phyloP scores from a whole-genome alignment of 108 stramenopile genomes.

The Skeletonema menzelii region DNA sequence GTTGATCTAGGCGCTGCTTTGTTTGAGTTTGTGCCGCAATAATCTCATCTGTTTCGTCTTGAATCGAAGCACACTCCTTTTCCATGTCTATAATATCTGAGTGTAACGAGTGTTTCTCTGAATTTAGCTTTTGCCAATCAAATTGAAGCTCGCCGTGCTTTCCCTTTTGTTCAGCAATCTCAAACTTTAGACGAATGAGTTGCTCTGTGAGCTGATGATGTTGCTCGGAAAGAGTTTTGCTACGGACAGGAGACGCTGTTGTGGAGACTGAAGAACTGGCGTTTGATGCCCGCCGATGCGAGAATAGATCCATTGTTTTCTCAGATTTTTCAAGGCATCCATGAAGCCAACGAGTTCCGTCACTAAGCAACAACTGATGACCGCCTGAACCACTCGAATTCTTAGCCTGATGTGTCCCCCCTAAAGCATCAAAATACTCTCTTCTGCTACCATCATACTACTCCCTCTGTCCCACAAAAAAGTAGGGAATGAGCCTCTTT shows the following conservation, averaged over 20 bases:
- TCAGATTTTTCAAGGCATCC: neutral
- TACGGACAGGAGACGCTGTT: neutral
- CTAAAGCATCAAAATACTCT: too few relatives aligned
- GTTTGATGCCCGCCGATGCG: neutral
- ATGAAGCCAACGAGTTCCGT: neutral
- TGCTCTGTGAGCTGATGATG: constrained; percentile 20
- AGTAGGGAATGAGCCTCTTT: too few relatives aligned
- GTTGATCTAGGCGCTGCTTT: constrained; percentile 1
- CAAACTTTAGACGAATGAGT: constrained; percentile 14
- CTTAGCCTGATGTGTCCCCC: too few relatives aligned
- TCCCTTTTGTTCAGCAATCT: constrained; percentile 19
- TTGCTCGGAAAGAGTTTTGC: constrained; percentile 5
- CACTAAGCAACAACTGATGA: neutral
- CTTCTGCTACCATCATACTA: too few relatives aligned
- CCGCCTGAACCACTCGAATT: too few relatives aligned
- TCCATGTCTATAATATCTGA: neutral
- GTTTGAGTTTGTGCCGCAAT: neutral
- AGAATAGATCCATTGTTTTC: neutral
- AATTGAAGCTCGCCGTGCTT: constrained; percentile 9
- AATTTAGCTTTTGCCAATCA: constrained; percentile 14
- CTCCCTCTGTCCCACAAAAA: too few relatives aligned
- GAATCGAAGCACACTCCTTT: constrained; percentile 12
- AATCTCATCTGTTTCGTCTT: constrained; percentile 6
- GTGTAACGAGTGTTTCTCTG: constrained; percentile 8
- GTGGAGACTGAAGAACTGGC: constrained; percentile 5